phyloP scores from a whole-genome alignment of 768 basidiomycete species.

The Pilatotrama ljubarskyi region DNA sequence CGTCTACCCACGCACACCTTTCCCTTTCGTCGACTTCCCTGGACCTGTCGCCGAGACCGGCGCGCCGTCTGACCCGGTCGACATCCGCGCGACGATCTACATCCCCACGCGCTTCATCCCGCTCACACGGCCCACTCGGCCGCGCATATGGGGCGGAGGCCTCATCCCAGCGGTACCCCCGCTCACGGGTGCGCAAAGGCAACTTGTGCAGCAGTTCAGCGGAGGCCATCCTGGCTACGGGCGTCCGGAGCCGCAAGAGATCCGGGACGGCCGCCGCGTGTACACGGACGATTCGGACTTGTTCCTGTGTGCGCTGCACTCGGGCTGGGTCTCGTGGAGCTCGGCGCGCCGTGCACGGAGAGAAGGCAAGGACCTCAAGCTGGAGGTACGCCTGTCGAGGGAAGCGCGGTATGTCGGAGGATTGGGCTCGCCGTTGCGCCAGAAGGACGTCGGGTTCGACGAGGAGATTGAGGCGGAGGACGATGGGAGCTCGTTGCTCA shows the following conservation, averaged over 20 bases:
- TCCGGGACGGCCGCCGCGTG: conserved; percentile 46
- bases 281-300: conserved; percentile 82
- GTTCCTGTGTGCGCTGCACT: conserved; percentile 67
- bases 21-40: conserved; percentile 45
- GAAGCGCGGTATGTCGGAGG: conserved; percentile 49
- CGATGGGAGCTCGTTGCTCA: conserved; percentile 35
- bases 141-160: conserved; percentile 74
- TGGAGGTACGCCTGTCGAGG: conserved; percentile 44
- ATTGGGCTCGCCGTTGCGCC: conserved; percentile 34
- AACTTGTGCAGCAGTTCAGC: conserved; percentile 20
- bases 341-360: conserved; percentile 39
- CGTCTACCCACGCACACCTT: conserved; percentile 57
- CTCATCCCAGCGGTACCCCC: conserved; percentile 41
- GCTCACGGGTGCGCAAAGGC: conserved; percentile 25
- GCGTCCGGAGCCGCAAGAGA: conserved; percentile 26
- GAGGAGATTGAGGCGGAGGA: conserved; percentile 18
- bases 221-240: conserved; percentile 19
- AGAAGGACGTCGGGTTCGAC: neutral
- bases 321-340: conserved; percentile 52
- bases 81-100: conserved; percentile 48
- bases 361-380: conserved; percentile 40
- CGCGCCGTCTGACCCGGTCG: conserved; percentile 23
- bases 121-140: conserved; percentile 48
- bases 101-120: conserved; percentile 64
- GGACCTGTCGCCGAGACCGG: conserved; percentile 10